These are phyloP conservation scores for Myriosclerotinia curreyana DNA, from an alignment of 2,329 filamentous ascomycete genomes.

Conservation along the genomic window DNA sequence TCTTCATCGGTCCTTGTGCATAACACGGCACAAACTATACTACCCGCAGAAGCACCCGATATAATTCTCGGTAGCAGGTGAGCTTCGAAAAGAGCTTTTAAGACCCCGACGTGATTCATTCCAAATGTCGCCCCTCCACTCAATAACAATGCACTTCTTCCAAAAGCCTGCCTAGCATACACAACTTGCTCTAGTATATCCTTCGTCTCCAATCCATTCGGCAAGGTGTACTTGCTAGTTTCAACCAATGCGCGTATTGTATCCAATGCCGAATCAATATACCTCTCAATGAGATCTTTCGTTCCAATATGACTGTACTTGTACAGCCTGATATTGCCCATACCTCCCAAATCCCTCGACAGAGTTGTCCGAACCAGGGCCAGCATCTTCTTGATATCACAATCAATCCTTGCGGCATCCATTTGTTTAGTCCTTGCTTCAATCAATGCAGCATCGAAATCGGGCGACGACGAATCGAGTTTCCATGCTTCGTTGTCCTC, in stretches of 20 bases:
- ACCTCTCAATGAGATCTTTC: slow-evolving; percentile 80
- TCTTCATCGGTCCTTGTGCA: slow-evolving; percentile 63
- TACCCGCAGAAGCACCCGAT: slow-evolving; percentile 67
- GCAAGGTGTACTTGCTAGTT: slow-evolving; percentile 47
- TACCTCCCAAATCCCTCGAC: slow-evolving; percentile 77
- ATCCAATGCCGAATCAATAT: slow-evolving; percentile 74
- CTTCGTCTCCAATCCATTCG: slow-evolving; percentile 52
- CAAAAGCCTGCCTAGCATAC: slow-evolving; percentile 60
- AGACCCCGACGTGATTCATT: slow-evolving; percentile 69
- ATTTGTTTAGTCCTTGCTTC: slow-evolving; percentile 67
- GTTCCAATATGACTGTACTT: slow-evolving; percentile 82
- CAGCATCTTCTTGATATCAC: slow-evolving; percentile 74
- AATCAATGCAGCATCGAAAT: slow-evolving; percentile 66
- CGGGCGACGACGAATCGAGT: slow-evolving; percentile 48
- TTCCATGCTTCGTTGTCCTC: slow-evolving; percentile 86
- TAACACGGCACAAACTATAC: slow-evolving; percentile 63
- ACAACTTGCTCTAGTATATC: slow-evolving; percentile 59
- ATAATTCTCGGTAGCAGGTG: slow-evolving; percentile 64
- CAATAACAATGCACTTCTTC: slow-evolving; percentile 62
- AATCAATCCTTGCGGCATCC: slow-evolving; percentile 67
- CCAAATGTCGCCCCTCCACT: slow-evolving; percentile 70
- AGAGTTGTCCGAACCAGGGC: slow-evolving; percentile 77
- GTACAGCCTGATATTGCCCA: slow-evolving; percentile 81
- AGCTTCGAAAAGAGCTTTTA: slow-evolving; percentile 63
- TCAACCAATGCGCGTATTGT: slow-evolving; percentile 72